Percentiles rank a stretch among this genome's conserved stretches.
Conservation (phyloP, 139 green algal genomes). For the Asterochloris sp. region DNA sequence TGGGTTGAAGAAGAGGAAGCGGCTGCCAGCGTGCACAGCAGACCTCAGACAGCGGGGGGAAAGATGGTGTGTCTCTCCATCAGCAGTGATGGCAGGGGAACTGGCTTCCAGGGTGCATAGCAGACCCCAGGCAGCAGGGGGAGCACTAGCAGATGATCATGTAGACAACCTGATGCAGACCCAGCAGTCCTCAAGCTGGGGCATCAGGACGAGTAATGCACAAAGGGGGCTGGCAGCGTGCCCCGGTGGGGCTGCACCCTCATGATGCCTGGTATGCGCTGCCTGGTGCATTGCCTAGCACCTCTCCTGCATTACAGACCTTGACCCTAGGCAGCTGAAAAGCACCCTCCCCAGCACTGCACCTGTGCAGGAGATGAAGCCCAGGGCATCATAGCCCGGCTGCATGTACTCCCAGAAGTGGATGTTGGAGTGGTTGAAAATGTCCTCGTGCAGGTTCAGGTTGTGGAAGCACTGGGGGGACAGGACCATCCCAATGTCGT, state of each 20-base stretch:
- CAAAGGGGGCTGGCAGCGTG: too few species aligned
- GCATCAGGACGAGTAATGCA: too few species aligned
- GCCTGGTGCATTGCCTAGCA: not conserved
- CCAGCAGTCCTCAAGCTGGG: too few species aligned
- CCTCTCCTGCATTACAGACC: not conserved
- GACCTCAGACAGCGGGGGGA: too few species aligned
- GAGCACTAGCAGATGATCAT: too few species aligned
- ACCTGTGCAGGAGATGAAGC: slow-evolving; percentile 64
- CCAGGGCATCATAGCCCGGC: slow-evolving; percentile 58
- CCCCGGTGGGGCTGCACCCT: not conserved
- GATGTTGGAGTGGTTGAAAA: slow-evolving; percentile 41
- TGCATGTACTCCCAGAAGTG: slow-evolving; percentile 43
- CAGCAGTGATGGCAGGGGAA: too few species aligned
- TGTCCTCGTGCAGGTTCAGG: slow-evolving; percentile 25
- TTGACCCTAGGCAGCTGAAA: not conserved
- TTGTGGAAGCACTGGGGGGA: slow-evolving; percentile 37
- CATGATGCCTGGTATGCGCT: not conserved
- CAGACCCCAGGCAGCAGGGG: too few species aligned
- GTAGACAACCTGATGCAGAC: too few species aligned
- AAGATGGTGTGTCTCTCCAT: too few species aligned
- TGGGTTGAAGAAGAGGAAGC: too few species aligned
- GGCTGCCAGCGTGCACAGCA: too few species aligned
- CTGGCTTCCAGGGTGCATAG: too few species aligned
- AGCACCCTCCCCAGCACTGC: not conserved
- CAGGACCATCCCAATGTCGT: slow-evolving; percentile 31